Base-by-base conservation (phyloP, 768 basidiomycete genomes). In the Agrocybe pediades region DNA sequence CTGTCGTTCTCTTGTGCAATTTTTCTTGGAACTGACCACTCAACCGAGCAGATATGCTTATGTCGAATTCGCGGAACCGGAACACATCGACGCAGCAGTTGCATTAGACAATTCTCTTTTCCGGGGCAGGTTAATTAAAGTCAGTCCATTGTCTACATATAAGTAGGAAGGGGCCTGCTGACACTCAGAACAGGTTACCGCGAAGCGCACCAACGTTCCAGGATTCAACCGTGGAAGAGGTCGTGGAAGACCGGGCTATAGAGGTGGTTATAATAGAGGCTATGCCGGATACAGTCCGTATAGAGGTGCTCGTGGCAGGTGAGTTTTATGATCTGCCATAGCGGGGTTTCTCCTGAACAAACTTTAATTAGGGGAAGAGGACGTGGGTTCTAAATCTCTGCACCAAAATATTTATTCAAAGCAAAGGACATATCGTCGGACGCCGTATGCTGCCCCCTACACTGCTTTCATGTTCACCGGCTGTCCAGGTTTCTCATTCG, bases 51-150 rank as follows among this genome's bases (percentile, higher is more conserved):
- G 95, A 46, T 99, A 90, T 75, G 96, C 96, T 49, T 99, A 99
- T 75, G 95, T 99, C 41, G 97, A 99, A 71, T 99, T 99, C 70
- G 87, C 97, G 63, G 95, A 97, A 65, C 81, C 95, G 33, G 87
- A 91, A 54, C 87, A 92, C 60, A 88, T 98, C 58, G 89, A 92
- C 63, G 88, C 93, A 55, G 95, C 96, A 11, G 65, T 97, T 58
- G 87, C 95, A 13, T 82, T 99, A 79, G 94, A 98, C 71, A 95
- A 98, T 62, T 95, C 92, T n/a, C 72, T 95, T 63, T 97, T 99
- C 81, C 84, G 90, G 51, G 95, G 94, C 21, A 84, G 97, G 62
- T 72, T 95, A 66, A 88, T 99, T 69, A 95, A 95, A 77, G 96
- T 92, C 27, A 43, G 54, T 25, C 57, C 11, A 40, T 25, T 41